Base-by-base conservation (phyloP, 768 basidiomycete genomes). In the Russula foetens region DNA sequence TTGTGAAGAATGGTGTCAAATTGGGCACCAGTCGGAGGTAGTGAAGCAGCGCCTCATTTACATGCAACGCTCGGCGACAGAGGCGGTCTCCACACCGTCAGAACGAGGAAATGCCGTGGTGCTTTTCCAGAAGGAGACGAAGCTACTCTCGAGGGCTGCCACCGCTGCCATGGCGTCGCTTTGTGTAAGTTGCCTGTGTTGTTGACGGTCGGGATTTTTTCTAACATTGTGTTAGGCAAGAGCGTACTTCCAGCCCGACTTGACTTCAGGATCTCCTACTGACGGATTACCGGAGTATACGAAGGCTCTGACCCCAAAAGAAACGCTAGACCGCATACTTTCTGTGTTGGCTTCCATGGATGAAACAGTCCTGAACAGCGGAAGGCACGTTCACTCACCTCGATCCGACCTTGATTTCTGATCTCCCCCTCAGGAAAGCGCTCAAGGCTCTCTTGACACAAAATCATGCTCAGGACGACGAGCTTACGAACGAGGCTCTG, bases 1-100 rank as follows among this genome's bases (percentile, higher is more conserved):
- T 41, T 94, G 92, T 66, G 92, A 95, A 71, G 92, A 94, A 67
- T 97, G 94, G 94, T 96, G 93, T 71, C 85, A 91, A 67, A 77
- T 88, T 48, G 93, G 91, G 6, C 80, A 84, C 31, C 84, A 90
- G 66, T 79, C 83, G 0, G 90, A 92, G 62, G 73, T 75, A n/a
- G 80, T 82, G 41, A 87, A 84, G 70, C 87, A 85, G 56, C 80
- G 89, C 50, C 74, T 86, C 45, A 78, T 82, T 26, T 68, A 80
- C 57, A 92, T 93, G 83, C 84, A 90, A 67, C 82, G 81, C 63
- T 80, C 84, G 17, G 82, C 81, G 4, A 76, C 77, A 2, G 77
- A 80, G 11, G 79, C 80, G 0, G 78, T 79, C 41, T 76, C 77
- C n/a, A 82, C 83, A 21, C 78, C 81, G 9, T 76, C 80, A 38